phyloP scores from a whole-genome alignment of 768 basidiomycete species.

The Hortiboletus flavorubellus region DNA sequence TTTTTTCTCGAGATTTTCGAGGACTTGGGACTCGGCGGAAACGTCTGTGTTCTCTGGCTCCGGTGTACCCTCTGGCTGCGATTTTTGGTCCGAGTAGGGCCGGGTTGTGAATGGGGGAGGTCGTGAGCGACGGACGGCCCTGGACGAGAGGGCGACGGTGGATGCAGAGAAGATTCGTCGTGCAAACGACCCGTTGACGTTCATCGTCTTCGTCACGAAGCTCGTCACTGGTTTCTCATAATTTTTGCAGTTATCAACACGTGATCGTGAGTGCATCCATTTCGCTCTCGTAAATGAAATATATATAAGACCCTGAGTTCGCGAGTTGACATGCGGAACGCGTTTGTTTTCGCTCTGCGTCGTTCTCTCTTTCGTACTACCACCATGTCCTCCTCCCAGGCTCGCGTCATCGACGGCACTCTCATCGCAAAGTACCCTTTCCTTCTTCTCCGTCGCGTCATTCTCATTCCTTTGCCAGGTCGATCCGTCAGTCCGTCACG shows the following conservation, averaged over 20 bases:
- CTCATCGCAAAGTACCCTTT: conserved; percentile 73
- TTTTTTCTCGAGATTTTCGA: conserved; percentile 70
- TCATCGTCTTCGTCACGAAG: conserved; percentile 37
- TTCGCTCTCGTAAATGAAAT: not conserved
- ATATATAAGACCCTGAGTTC: conserved; percentile 1
- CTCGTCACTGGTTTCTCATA: not conserved
- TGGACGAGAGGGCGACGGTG: conserved; percentile 53
- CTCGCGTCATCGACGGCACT: conserved; percentile 78
- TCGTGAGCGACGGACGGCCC: conserved; percentile 41
- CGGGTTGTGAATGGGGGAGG: conserved; percentile 33
- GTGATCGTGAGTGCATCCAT: conserved; percentile 14
- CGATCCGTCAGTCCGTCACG: conserved; percentile 76
- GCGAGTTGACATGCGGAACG: not conserved
- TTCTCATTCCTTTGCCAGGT: conserved; percentile 43
- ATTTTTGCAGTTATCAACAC: conserved; percentile 12
- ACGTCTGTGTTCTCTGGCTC: conserved; percentile 19
- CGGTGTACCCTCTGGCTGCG: conserved; percentile 17
- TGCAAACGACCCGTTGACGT: conserved; percentile 43
- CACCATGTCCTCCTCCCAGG: conserved; percentile 41
- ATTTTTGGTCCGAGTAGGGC: conserved; percentile 58
- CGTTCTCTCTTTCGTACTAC: conserved; percentile 21
- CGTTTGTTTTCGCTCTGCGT: not conserved
- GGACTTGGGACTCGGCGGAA: conserved; percentile 37
- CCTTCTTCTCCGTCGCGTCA: conserved; percentile 6
- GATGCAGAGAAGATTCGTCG: conserved; percentile 56